Evolutionary conservation across 768 basidiomycete genomes (phyloP).

Genomic region (Neoboletus brunneissimus): DNA sequence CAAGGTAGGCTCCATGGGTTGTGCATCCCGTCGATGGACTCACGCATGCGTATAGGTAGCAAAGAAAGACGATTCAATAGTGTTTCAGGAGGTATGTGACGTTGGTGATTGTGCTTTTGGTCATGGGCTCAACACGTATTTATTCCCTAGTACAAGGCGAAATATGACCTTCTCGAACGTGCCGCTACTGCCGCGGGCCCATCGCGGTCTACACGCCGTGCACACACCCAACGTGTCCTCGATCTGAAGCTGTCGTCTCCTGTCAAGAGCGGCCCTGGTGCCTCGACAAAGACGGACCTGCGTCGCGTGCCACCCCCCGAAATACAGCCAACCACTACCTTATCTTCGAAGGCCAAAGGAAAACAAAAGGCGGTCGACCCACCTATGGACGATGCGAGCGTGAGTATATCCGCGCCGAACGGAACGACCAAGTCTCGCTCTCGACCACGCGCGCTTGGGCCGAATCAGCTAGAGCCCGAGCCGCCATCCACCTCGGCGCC

Average conservation of each 20-base stretch:
- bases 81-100: slow-evolving; percentile 67
- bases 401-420: slow-evolving; percentile 13
- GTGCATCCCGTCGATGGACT: background rate
- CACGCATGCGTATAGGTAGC: slow-evolving; percentile 47
- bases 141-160: slow-evolving; percentile 51
- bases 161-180: slow-evolving; percentile 59
- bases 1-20: slow-evolving; percentile 39
- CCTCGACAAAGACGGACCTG: slow-evolving; percentile 12
- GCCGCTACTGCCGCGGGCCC: slow-evolving; percentile 41
- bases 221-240: slow-evolving; percentile 53
- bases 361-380: slow-evolving; percentile 31
- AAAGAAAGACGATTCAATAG: slow-evolving; percentile 66
- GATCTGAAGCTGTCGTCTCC: slow-evolving; percentile 34
- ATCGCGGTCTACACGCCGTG: slow-evolving; percentile 59
- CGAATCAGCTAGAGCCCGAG: slow-evolving; percentile 2
- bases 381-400: slow-evolving; percentile 5
- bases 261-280: slow-evolving; percentile 7
- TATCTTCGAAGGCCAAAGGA: slow-evolving; percentile 32
- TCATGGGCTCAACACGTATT: slow-evolving; percentile 2
- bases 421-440: slow-evolving; percentile 10
- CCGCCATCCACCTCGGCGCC: slow-evolving; percentile 7
- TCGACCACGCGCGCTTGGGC: slow-evolving; percentile 2
- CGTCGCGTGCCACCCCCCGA: slow-evolving; percentile 7
- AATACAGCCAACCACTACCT: background rate
- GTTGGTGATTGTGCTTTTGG: background rate